These are phyloP conservation scores for Sechiopsis laciniata DNA, from an alignment of 306 rosid genomes.

Conservation along the genomic window DNA sequence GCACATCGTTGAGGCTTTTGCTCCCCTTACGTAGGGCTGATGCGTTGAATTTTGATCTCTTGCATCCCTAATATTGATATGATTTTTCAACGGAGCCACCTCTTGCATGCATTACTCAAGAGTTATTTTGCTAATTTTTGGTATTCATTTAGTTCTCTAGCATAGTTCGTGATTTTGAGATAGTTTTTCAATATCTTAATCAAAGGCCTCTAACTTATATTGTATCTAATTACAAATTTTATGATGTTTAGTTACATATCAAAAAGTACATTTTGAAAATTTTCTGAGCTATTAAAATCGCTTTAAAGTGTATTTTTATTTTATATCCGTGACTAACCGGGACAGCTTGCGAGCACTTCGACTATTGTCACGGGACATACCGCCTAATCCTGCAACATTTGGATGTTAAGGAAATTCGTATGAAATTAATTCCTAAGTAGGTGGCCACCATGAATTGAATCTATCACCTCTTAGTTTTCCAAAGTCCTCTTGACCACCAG, in stretches of 20 bases:
- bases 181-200: background rate
- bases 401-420: too few relatives aligned
- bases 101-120: background rate
- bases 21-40: background rate
- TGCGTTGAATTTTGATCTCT: background rate
- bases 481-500: too few relatives aligned
- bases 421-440: too few relatives aligned
- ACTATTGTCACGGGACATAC: too few relatives aligned
- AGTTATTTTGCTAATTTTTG: background rate
- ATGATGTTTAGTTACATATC: background rate
- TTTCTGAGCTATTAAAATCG: background rate
- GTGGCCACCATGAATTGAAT: too few relatives aligned
- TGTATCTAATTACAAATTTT: background rate
- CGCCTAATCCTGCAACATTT: too few relatives aligned
- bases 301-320: too few relatives aligned
- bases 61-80: background rate
- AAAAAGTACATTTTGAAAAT: background rate
- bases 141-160: background rate
- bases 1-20: conserved; percentile 4
- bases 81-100: background rate
- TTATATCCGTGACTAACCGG: too few relatives aligned
- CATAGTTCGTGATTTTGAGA: background rate
- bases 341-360: too few relatives aligned
- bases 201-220: background rate
- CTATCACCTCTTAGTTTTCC: too few relatives aligned